These are phyloP conservation scores for Globisporangium yorkense DNA, from an alignment of 352 stramenopile genomes.

Conservation along the genomic window DNA sequence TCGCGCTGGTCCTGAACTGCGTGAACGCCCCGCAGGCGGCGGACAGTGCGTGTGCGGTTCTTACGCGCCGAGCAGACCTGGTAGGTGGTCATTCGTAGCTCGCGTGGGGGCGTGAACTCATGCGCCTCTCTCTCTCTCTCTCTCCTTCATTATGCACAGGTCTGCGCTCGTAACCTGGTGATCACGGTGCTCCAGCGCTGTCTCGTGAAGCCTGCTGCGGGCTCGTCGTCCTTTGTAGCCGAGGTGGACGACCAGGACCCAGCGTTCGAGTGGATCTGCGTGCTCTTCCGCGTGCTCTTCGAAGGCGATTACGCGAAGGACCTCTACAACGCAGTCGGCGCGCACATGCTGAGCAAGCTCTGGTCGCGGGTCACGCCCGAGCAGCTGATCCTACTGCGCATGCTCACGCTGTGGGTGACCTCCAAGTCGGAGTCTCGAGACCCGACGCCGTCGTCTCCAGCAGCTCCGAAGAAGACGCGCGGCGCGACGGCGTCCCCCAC, in stretches of 20 bases:
- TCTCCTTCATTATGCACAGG: conserved; percentile 15
- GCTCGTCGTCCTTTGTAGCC: not conserved
- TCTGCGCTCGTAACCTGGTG: conserved; percentile 59
- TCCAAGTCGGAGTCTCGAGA: conserved; percentile 2
- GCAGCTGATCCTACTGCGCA: conserved; percentile 71
- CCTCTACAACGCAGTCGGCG: conserved; percentile 67
- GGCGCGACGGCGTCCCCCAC: conserved; percentile 5
- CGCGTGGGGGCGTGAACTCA: too few species aligned
- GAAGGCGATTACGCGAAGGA: conserved; percentile 34
- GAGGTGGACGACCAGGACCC: conserved; percentile 44
- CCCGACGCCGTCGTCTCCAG: not conserved
- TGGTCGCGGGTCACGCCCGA: conserved; percentile 80
- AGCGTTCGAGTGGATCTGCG: conserved; percentile 75
- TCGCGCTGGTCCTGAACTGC: conserved; percentile 64
- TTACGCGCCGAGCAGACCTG: conserved; percentile 36
- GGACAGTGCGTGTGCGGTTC: conserved; percentile 16
- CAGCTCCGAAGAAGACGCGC: conserved; percentile 4
- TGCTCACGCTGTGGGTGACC: conserved; percentile 65
- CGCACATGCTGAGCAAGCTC: conserved; percentile 68
- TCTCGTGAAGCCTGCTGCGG: conserved; percentile 29
- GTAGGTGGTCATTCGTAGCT: conserved; percentile 17
- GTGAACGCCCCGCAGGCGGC: conserved; percentile 32
- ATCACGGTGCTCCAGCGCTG: conserved; percentile 77
- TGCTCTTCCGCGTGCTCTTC: conserved; percentile 63
- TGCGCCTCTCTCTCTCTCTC: not conserved